Evolutionary conservation across 2,329 filamentous ascomycete species (phyloP), one percentile per base, ranked within the genome.

Genomic region (Diaporthe ilicicola): DNA sequence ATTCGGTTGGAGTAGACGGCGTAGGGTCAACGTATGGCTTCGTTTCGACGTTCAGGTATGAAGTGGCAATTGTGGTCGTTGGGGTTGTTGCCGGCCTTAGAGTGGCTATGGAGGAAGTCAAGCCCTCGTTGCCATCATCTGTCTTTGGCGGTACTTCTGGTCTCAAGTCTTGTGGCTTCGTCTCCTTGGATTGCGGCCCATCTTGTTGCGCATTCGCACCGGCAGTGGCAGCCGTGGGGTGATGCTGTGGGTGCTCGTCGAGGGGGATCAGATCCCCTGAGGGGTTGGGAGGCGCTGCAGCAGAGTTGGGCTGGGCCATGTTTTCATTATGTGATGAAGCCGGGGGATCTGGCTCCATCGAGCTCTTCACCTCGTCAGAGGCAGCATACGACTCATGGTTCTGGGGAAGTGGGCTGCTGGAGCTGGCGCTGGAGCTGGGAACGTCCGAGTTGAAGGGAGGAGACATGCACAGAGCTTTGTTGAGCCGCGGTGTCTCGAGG

Each of bases 1-100:
- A 90, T 46, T 82, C 82, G 65, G 82, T 81, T 15, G 88, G 88
- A 0, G 88, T 90, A 3, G 86, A 83, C 32, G 88, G 88, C 8
- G 88, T 89, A 27, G 88, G 88, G 75, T 90, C 88, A 73, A 90
- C 79, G 74, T 90, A 90, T 5, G 81, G 76, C 19, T 74, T 75
- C 13, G 85, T 81, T 72, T 87, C 84, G 71, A 87, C 84, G 29
- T 84, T 83, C 67, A 88, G 82, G 73, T 84, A 84, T 71, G 85
- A 83, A 9, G 79, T 75, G 70, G 79, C 76, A 22, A 77, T 76
- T 61, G 82, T 82, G 53, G 80, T 77, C 5, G 81, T 75, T n/a
- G 80, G 75, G 29, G 82, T 78, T 22, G 82, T 81, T 24, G 81
- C 76, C 24, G 87, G 86, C 73, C 84, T 86, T 59, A 89, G 77